Base-by-base conservation (phyloP, 2,329 filamentous ascomycete species). In the Diplodia seriata region DNA sequence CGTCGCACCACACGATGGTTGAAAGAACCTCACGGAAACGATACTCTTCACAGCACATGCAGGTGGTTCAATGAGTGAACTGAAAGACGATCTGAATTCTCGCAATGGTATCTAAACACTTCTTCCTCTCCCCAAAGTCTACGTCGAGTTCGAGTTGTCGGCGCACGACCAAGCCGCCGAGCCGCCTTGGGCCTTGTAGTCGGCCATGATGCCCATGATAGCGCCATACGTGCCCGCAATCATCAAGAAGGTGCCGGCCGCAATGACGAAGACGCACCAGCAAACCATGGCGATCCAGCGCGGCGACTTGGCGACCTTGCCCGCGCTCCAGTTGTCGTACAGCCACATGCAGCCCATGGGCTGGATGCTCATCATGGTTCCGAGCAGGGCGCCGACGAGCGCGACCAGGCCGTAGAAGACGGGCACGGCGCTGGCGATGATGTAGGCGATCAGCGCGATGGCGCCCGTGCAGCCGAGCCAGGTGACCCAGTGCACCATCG, bases 361-460 rank as follows among this genome's bases (percentile, higher is more conserved):
- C 1, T 84, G 84, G 70, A 84, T 85, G 3, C 83, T 85, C 69
- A 84, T 86, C 84, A 84, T 86, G 0, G 81, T 79, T 2, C 84
- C 84, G 69, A 86, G 86, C 7, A 85, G 74, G 4, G 80, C 80
- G 0, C 84, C 82, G n/a, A 82, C 78, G 49, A 86, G 82, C 3
- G 83, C 83, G 38, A 86, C 81, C 8, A 86, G 74, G 68, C 86
- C 85, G 69, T 82, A 83, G 76, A 86, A 85, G 31, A 85, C 82
- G 1, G 84, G 85, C 33, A 86, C 83, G 3, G 83, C 82, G 0
- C 84, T 81, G 0, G 81, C 81, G 14, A 82, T 71, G 14, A 82
- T 71, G 71, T 79, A 81, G 1, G 84, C 82, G 1, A 80, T 77
- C 0, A 73, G 78, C 55, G 85, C 85, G 69, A 81, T 78, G 11